A percentile compares a stretch with the other conserved stretches of the same genome.
These are phyloP conservation scores for Phytophthora uliginosa DNA, from an alignment of 352 stramenopile species.

Conservation along the genomic window DNA sequence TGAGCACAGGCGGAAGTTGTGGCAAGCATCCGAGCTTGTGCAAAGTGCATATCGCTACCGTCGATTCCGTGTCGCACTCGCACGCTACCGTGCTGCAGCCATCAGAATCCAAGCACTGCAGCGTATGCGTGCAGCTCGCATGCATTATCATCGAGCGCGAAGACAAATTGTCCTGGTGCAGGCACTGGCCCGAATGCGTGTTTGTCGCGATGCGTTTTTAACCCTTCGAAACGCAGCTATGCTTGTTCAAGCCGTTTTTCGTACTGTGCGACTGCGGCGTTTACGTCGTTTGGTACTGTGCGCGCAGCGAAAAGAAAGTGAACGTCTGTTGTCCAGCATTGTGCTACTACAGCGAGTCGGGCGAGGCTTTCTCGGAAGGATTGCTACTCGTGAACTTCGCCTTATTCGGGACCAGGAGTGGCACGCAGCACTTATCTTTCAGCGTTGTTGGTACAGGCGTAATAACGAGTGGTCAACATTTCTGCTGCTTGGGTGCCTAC, in stretches of 20 bases:
- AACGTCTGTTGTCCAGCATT: slow-evolving; percentile 52
- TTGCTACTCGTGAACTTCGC: slow-evolving; percentile 35
- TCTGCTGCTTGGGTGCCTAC: slow-evolving; percentile 80
- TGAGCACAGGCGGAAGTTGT: slow-evolving; percentile 64
- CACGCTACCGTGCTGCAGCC: slow-evolving; percentile 61
- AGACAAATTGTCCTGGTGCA: slow-evolving; percentile 67
- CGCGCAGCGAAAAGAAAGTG: slow-evolving; percentile 56
- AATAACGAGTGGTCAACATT: slow-evolving; percentile 91
- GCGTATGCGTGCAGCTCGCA: slow-evolving; percentile 58
- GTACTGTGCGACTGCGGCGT: slow-evolving; percentile 52
- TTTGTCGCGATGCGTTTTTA: slow-evolving; percentile 52
- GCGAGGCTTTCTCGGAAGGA: slow-evolving; percentile 65
- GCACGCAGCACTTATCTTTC: slow-evolving; percentile 72
- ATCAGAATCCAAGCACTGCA: slow-evolving; percentile 68
- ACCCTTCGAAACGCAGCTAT: slow-evolving; percentile 51
- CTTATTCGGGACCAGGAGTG: slow-evolving; percentile 52
- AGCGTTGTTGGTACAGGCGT: slow-evolving; percentile 82
- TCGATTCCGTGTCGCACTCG: slow-evolving; percentile 64
- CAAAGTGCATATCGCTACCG: slow-evolving; percentile 65
- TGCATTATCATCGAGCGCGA: slow-evolving; percentile 39
- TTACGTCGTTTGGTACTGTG: slow-evolving; percentile 69
- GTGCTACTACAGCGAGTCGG: slow-evolving; percentile 64
- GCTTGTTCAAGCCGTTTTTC: slow-evolving; percentile 73
- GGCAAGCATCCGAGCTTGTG: slow-evolving; percentile 63
- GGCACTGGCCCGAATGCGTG: slow-evolving; percentile 59